Base-by-base conservation (phyloP, 108 stramenopile genomes). In the Licmophora abbreviata region DNA sequence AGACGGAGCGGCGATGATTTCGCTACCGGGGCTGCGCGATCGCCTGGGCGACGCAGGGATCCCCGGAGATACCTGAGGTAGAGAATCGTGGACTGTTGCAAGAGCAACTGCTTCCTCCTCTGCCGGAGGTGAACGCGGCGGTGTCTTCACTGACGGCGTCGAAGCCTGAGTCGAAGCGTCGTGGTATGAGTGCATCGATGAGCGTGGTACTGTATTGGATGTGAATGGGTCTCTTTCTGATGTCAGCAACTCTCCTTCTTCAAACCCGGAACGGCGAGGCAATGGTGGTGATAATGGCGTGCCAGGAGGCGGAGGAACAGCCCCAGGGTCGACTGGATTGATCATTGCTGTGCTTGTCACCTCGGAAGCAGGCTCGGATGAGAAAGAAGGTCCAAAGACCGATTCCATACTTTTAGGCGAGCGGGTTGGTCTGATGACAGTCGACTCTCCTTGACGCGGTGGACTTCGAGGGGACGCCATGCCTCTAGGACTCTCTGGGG, bases 361-460 rank as follows among this genome's bases (percentile, higher is more conserved):
- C 38, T 15, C 2, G 20, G 38, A 43, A 40, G 63, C 55, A 48
- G 37, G 44, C 54, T 68, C 62, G 27, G 71, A 68, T 33, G 71
- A 68, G 33, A 72, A 72, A 24, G 71, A 72, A 42, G 66, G 71
- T 26, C 71, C 71, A 50, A 72, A 72, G 14, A 65, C 44, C 20
- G 71, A 68, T 32, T 72, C 71, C 38, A 72, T 40, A 26, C 54
- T 61, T 53, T 72, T 66, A 17, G 71, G 66, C 9, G 69, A 65
- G 33, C 54, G 20, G 18, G 52, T n/a, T 45, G 14, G 64, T 18
- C 24, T 30, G 9, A 15, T 15, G 23, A 38, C 29, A 22, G 6
- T 45, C 48, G 4, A 10, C 44, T 17, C 33, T 14, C 30, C 47
- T 31, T 29, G 17, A 3, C 46, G 31, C 15, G 43, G 23, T 33